These are phyloP conservation scores for Citrus unshiu DNA, from an alignment of 345 rosid species.

Conservation along the genomic window DNA sequence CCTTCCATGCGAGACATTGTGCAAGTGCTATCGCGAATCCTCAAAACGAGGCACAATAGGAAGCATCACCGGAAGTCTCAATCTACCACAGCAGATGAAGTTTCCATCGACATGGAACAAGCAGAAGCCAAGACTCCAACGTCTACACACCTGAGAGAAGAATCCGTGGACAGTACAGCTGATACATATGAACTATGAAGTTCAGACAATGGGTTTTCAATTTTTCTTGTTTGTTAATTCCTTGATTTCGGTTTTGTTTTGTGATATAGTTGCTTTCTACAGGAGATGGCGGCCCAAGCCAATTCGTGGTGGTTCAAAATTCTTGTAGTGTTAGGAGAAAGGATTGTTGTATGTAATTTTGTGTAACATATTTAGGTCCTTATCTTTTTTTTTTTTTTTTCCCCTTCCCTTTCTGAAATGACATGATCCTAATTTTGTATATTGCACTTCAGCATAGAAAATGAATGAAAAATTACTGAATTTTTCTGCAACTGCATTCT, in stretches of 20 bases:
- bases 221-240: conserved; percentile 17
- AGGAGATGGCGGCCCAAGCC: conserved; percentile 20
- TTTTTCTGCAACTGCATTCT: neutral
- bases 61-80: conserved; percentile 53
- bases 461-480: conserved; percentile 14
- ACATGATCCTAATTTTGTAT: conserved; percentile 25
- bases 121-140: conserved; percentile 31
- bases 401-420: neutral
- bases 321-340: neutral
- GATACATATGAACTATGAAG: conserved; percentile 52
- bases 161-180: conserved; percentile 60
- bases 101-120: conserved; percentile 44
- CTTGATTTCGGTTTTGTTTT: conserved; percentile 24
- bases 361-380: conserved; percentile 30
- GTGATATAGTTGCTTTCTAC: conserved; percentile 1
- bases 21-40: conserved; percentile 69
- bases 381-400: neutral
- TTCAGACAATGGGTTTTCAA: conserved; percentile 25
- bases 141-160: conserved; percentile 52
- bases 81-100: conserved; percentile 44
- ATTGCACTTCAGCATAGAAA: conserved; percentile 21
- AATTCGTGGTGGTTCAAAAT: conserved; percentile 6
- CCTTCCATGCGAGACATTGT: conserved; percentile 96
- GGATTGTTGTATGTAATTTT: conserved; percentile 15
- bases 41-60: conserved; percentile 57